Base-by-base conservation (phyloP, 1,139 yeast species). In the Hemisphaericaspora xylanilytica region DNA sequence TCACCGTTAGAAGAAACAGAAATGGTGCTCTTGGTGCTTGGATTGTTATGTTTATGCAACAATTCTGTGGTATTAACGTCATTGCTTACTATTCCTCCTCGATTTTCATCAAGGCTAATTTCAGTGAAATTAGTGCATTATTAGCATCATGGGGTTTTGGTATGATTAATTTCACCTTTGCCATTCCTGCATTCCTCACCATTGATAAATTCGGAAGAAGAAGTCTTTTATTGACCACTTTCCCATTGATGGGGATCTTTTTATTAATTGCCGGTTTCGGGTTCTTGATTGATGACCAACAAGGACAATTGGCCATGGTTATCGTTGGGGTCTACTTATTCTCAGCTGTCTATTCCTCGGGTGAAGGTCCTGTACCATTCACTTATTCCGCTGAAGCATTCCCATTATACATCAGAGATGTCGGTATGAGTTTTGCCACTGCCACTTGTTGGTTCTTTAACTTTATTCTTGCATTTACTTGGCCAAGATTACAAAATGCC, bases 341-440 rank as follows among this genome's bases (percentile, higher is more conserved):
- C 63, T 67, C 88, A 0, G 75, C 80, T 32, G 83, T 85, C 47
- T 87, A 87, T 62, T 85, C 94, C 0, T 81, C 86, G 3, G 92
- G 95, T 45, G 88, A 85, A 65, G 96, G 96, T 33, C 95, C 95
- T 11, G 95, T 87, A 36, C 95, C 96, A 6, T 87, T 87, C 67
- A 85, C 94, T 2, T 85, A 86, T 57, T 82, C 94, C 24, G 95
- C 95, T 13, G 95, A 87, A 61, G 86, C 46, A 38, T 87, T 86
- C 71, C 90, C 94, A 40, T 71, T 87, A 49, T 85, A 85, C 53
- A 81, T 86, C 45, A 80, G 96, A 64, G 94, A 88, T 53, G 66
- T 86, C 38, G 95, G 95, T 41, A 85, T 89, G 83, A 81, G 92
- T 3, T 70, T 81, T 50, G 95, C 95, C 14, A 84, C 92, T 22